phyloP scores from a whole-genome alignment of 2,329 filamentous ascomycete species.

The Monilinia laxa region DNA sequence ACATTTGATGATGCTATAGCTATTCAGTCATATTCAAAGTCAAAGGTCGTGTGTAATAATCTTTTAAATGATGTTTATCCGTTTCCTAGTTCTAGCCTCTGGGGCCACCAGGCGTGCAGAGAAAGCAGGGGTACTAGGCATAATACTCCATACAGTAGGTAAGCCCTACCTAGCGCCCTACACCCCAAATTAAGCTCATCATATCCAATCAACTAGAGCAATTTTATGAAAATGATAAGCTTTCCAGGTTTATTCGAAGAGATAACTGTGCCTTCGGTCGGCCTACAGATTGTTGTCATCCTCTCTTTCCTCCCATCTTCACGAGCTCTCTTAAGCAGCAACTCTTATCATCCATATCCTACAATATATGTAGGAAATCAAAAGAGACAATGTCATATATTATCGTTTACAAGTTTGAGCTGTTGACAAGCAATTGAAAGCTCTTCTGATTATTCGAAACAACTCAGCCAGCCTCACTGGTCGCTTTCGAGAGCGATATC shows the following conservation, averaged over 20 bases:
- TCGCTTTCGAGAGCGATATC: background rate
- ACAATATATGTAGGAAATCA: slow-evolving; percentile 7
- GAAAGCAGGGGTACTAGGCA: background rate
- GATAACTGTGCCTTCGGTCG: slow-evolving; percentile 18
- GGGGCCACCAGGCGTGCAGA: background rate
- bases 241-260: background rate
- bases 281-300: background rate
- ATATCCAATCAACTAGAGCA: slow-evolving; percentile 10
- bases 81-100: background rate
- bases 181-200: slow-evolving; percentile 17
- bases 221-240: slow-evolving; percentile 20
- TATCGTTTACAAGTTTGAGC: slow-evolving; percentile 6
- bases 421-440: background rate
- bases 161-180: slow-evolving; percentile 13
- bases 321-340: background rate
- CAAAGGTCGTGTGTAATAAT: too few species aligned
- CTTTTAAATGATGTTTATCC: background rate
- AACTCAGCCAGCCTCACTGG: slow-evolving; percentile 19
- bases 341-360: background rate
- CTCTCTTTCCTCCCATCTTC: background rate
- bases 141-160: background rate
- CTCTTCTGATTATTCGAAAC: background rate
- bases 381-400: background rate
- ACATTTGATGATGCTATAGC: background rate
- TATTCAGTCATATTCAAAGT: background rate